Evolutionary conservation across 352 stramenopile species (phyloP), one percentile per base, ranked within the genome.

Genomic region (Pythium volutum): DNA sequence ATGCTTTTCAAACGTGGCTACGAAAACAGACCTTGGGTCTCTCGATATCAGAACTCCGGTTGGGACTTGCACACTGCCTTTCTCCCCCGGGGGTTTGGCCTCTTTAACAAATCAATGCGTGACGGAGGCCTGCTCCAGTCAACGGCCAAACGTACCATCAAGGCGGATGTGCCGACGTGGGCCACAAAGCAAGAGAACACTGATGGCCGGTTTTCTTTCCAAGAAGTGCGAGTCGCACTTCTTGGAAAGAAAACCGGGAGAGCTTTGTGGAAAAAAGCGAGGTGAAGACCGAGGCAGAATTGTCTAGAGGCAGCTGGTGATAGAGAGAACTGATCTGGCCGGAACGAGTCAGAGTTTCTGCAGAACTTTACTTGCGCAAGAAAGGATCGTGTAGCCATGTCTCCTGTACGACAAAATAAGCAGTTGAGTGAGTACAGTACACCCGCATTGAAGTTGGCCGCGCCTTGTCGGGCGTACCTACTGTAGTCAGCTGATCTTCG

Each of bases 301-400:
- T 55, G 18, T n/a, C 14, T 43, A 31, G 48, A 55, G 39, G 48
- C 39, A 55, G 39, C 26, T 18, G 31, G 29, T 9, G n/a, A n/a
- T 20, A 5, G 29, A 15, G 31, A 55, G 43, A 18, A 5, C 48
- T 55, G 48, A 55, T 55, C 48, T 55, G 48, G 48, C 31, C 48
- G 23, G 29, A 42, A 31, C 48, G 48, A 20, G 48, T 42, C 48
- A 55, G n/a, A 55, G 2, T 43, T 55, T 55, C 48, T 18, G 29
- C 20, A 18, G 48, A 55, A 43, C 43, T 14, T 43, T 42, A 27
- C 43, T 55, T 1, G 11, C 5, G 42, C 5, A 7, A 23, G 26
- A 23, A 3, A 4, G 16, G 26, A 23, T n/a, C 18, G 9, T 55
- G 48, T 55, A 55, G 48, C 48, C 48, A 55, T 55, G 22, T 50